Evolutionary conservation across 2,329 filamentous ascomycete species (phyloP).

Genomic region (Gliomastix tumulicola): DNA sequence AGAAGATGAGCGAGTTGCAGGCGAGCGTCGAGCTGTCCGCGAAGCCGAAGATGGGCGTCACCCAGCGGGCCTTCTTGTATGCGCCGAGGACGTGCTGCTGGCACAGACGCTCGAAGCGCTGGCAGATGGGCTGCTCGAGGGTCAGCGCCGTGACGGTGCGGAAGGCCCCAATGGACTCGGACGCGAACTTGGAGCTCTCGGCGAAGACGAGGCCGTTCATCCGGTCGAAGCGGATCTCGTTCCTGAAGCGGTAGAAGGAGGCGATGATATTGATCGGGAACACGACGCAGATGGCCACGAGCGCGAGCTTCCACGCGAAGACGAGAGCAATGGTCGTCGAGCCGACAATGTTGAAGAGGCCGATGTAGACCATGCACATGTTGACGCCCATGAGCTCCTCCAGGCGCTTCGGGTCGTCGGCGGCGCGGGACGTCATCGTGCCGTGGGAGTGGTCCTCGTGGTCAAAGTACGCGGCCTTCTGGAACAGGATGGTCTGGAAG

Average conservation of each 20-base stretch:
- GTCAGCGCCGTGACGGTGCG: conserved; percentile 65
- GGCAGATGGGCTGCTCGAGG: conserved; percentile 58
- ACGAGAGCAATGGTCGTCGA: conserved; percentile 60
- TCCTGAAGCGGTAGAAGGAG: conserved; percentile 44
- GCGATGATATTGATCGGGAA: conserved; percentile 40
- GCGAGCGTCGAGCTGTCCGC: conserved; percentile 60
- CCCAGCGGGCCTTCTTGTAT: conserved; percentile 53
- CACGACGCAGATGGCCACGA: conserved; percentile 59
- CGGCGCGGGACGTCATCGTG: conserved; percentile 49
- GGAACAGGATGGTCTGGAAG: conserved; percentile 51
- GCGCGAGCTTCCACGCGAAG: conserved; percentile 70
- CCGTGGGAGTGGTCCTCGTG: conserved; percentile 52
- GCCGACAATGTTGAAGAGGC: conserved; percentile 59
- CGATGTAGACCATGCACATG: conserved; percentile 55
- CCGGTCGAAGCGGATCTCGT: conserved; percentile 61
- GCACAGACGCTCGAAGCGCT: conserved; percentile 55
- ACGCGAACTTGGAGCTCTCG: conserved; percentile 67
- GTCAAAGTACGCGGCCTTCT: conserved; percentile 56
- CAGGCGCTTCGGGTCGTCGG: conserved; percentile 50
- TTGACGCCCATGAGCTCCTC: conserved; percentile 58
- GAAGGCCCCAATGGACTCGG: conserved; percentile 68
- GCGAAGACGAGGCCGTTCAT: conserved; percentile 63
- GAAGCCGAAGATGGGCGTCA: conserved; percentile 60
- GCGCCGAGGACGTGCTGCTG: conserved; percentile 50
- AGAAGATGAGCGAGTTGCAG: conserved; percentile 58